phyloP scores from a whole-genome alignment of 164 flowering plant genomes.

The Hamamelis virginiana region DNA sequence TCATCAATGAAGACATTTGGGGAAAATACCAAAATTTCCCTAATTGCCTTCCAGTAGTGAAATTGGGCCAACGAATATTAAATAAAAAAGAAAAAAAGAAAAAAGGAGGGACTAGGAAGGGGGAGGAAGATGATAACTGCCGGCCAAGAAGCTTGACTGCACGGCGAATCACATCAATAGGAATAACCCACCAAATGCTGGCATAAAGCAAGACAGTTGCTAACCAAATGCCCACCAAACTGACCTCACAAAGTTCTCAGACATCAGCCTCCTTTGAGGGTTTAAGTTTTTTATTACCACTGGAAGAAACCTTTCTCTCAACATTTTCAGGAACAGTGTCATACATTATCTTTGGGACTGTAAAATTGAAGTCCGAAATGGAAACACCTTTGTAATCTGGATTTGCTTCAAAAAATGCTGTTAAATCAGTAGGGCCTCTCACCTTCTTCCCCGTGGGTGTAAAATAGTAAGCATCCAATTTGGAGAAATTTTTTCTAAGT shows the following conservation, averaged over 20 bases:
- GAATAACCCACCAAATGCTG: neutral
- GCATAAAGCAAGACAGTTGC: too few relatives aligned
- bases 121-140: too few relatives aligned
- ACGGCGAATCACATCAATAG: neutral
- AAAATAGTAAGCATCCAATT: slow-evolving; percentile 60
- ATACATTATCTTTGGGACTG: slow-evolving; percentile 59
- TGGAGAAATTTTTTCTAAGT: slow-evolving; percentile 59
- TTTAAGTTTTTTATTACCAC: slow-evolving; percentile 26
- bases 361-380: slow-evolving; percentile 50
- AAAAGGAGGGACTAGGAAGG: too few relatives aligned
- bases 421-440: slow-evolving; percentile 47
- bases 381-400: slow-evolving; percentile 42
- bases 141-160: too few relatives aligned
- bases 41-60: too few relatives aligned
- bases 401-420: slow-evolving; percentile 45
- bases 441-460: slow-evolving; percentile 62
- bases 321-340: slow-evolving; percentile 53
- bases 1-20: too few relatives aligned
- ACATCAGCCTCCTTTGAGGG: slow-evolving; percentile 9
- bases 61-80: too few relatives aligned
- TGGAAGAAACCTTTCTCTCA: slow-evolving; percentile 12
- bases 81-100: too few relatives aligned
- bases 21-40: too few relatives aligned
- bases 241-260: neutral
- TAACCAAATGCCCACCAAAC: too few relatives aligned